Base-by-base conservation (phyloP, 176 grass and related monocot species). In the Carex myosuroides region DNA sequence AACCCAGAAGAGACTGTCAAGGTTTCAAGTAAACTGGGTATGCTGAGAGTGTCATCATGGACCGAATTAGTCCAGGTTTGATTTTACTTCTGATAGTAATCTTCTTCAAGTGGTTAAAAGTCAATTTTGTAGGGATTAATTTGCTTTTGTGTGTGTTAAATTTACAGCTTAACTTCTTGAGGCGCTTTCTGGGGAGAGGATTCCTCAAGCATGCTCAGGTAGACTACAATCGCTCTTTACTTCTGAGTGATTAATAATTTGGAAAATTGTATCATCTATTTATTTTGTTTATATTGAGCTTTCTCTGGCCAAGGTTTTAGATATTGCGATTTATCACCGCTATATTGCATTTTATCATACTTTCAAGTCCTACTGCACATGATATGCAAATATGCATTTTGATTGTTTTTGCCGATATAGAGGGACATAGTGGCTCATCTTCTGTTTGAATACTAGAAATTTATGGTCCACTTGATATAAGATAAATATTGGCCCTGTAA, bases 171-270 rank as follows among this genome's bases (percentile, higher is more conserved):
- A 99, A 99, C 82, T 99, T 95, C 84, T 90, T 99, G 8, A 95
- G 88, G 81, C 88, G 83, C 8, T 90, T 92, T 70, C 87, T 99
- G 59, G 93, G 93, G 48, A 94, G 55, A 92, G 93, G 93, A 54
- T 95, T 99, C 72, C 89, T 99, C 80, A 99, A 95, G 88, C 96
- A 99, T 84, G 96, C 87, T 46, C 81, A 99, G 93, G 96, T 95
- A n/a, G 18, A 52, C 33, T 39, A 55, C 55, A 74, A 14, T 53
- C 75, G 17, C 8, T 53, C 8, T 22, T 81, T 52, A 42, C 37
- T 81, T 52, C 57, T 29, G 54, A 78, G 54, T 37, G 81, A 84
- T 56, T 41, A 33, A 69, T 10, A 71, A 12, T 63, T 83, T 13
- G 33, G 35, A 35, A n/a, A 2, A 64, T 64, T 59, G 2, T 39